Evolutionary conservation across 2,329 filamentous ascomycete genomes (phyloP), one percentile per base, ranked within the genome.

Genomic region (Plenodomus biglobosus): DNA sequence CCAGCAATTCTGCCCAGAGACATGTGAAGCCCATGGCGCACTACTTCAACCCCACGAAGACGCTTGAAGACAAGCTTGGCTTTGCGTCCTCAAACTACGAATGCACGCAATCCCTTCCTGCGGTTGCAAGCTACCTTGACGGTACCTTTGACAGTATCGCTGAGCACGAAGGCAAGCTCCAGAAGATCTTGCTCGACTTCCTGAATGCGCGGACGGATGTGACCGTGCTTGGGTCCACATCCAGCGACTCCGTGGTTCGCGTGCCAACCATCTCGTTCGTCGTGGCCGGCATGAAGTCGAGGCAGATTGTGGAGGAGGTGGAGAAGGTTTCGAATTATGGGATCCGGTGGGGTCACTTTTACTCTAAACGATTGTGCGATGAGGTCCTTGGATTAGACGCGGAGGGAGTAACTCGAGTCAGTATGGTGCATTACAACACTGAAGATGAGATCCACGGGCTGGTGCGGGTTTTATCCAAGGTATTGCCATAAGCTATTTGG

Each of bases 361-460:
- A 90, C 68, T 84, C 81, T 11, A 81, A 86, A 58, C 73, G 86
- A 15, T 64, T 89, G 54, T 75, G 81, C 11, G 73, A 81, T 48
- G 81, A 86, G 1, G 72, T 87, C 0, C 63, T 89, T 32, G 77
- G 77, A 0, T 69, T 87, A 41, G 78, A 75, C 0, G 75, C 79
- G 8, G 79, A 87, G 56, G 87, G 85, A 0, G 80, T 89, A 8
- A 78, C 87, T 3, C 77, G 87, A 53, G 83, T 88, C n/a, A 87
- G 84, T 59, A 77, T 88, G 76, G 79, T 86, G 45, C 86, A 89
- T 69, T 90, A 90, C 63, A 90, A 90, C 59, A 87, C 84, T 2
- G 82, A 82, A 56, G 79, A 83, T 2, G 84, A 86, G 63, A 74
- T 85, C 2, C 70, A 74, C 38, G 73, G 66, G 8, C 75, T 84